Percentiles rank a stretch among this genome's conserved stretches.
Evolutionary conservation across 2,329 filamentous ascomycete species (phyloP).

Genomic region (Apiospora saccharicola): DNA sequence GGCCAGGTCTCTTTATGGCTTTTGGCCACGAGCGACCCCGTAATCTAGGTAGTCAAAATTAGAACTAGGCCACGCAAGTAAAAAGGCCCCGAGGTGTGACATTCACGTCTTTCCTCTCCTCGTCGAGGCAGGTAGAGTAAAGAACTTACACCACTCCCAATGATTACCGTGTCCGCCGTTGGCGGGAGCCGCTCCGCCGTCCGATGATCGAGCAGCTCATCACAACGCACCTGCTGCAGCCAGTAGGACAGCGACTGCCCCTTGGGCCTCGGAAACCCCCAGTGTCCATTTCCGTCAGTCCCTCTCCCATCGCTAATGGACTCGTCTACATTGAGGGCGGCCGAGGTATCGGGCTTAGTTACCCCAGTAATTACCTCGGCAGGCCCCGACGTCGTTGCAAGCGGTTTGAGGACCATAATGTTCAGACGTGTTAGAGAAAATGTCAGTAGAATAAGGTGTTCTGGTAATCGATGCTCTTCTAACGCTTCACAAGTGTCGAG

Average conservation of each 20-base stretch:
- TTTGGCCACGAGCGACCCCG: slow-evolving; percentile 29
- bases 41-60: slow-evolving; percentile 24
- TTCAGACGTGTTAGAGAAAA: not conserved
- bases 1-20: slow-evolving; percentile 29
- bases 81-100: no score
- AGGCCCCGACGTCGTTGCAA: not conserved
- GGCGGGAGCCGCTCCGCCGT: slow-evolving; percentile 20
- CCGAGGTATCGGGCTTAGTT: not conserved
- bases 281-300: not conserved
- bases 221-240: slow-evolving; percentile 25
- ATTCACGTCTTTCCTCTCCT: no score
- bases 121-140: no score
- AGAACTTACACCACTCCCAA: slow-evolving; percentile 25
- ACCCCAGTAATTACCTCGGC: not conserved
- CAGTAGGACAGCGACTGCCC: slow-evolving; percentile 27
- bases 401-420: not conserved
- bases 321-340: slow-evolving; percentile 6
- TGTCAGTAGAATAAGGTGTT: not conserved
- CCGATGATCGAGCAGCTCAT: slow-evolving; percentile 24
- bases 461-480: no score
- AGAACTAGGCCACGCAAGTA: no score
- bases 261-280: slow-evolving; percentile 21
- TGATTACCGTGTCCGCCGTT: slow-evolving; percentile 24
- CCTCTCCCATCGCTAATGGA: not conserved
- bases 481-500: not conserved